Conservation (phyloP, 1,284 basidiomycete species). For the Ceratobasidium sp. region DNA sequence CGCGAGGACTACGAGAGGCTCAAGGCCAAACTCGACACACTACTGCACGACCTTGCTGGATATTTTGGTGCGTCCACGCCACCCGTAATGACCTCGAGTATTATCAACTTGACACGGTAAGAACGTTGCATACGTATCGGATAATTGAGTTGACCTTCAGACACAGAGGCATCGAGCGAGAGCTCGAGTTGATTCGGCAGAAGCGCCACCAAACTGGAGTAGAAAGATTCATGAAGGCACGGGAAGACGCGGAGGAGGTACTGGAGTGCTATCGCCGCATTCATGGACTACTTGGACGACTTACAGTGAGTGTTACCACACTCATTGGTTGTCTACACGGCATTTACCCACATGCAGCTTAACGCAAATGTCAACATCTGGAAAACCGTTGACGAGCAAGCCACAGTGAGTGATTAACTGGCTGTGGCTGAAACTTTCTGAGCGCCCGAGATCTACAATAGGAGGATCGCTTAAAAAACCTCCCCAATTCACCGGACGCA, state of each 20-base stretch:
- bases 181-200: not conserved
- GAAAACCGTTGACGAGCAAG: not conserved
- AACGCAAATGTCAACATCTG: not conserved
- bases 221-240: not conserved
- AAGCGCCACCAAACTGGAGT: not conserved
- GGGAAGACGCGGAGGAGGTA: not conserved
- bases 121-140: not conserved
- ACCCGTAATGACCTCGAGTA: not conserved
- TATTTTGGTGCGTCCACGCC: not conserved
- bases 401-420: not conserved
- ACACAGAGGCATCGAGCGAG: not conserved
- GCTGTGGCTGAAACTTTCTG: not conserved
- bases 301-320: not conserved
- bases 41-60: not conserved
- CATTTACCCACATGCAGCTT: not conserved
- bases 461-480: not conserved
- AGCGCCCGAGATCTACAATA: not conserved
- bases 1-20: not conserved
- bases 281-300: not conserved
- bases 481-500: not conserved
- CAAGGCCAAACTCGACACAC: not conserved
- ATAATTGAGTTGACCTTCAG: not conserved
- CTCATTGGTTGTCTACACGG: not conserved
- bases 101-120: not conserved
- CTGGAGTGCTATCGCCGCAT: conserved; percentile 19